Conservation (phyloP, 768 basidiomycete genomes). For the Psilocybe azurescens region DNA sequence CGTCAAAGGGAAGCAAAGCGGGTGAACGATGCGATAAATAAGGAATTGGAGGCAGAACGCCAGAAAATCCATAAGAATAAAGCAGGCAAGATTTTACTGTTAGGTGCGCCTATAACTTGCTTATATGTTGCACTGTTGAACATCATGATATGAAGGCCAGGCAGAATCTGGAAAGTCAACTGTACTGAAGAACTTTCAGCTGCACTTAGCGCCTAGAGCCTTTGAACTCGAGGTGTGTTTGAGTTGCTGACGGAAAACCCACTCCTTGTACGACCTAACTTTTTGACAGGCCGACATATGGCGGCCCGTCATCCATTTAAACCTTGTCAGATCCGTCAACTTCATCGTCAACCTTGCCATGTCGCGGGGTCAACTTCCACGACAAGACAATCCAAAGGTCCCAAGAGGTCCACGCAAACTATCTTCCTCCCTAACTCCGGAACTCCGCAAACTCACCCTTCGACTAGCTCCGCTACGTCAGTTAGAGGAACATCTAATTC, state of each 20-base stretch:
- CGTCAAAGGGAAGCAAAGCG: conserved; percentile 56
- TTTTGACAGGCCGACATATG: conserved; percentile 50
- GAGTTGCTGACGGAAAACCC: neutral
- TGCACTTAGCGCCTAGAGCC: conserved; percentile 62
- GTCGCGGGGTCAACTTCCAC: conserved; percentile 21
- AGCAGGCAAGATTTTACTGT: conserved; percentile 56
- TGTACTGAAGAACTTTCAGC: conserved; percentile 68
- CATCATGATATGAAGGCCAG: conserved; percentile 47
- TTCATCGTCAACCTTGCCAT: conserved; percentile 40
- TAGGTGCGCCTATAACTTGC: conserved; percentile 45
- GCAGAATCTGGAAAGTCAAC: conserved; percentile 75
- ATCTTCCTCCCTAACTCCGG: conserved; percentile 32
- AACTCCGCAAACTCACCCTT: conserved; percentile 51
- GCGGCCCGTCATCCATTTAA: conserved; percentile 71
- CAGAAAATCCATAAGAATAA: conserved; percentile 42
- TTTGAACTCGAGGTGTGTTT: conserved; percentile 56
- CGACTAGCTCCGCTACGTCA: conserved; percentile 58
- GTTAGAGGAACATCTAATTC: conserved; percentile 56
- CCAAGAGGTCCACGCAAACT: conserved; percentile 22
- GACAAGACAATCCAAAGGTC: conserved; percentile 17
- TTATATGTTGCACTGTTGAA: neutral
- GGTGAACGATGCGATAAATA: conserved; percentile 61
- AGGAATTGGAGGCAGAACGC: conserved; percentile 51
- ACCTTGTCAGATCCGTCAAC: conserved; percentile 61
- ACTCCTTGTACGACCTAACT: neutral